Evolutionary conservation across 345 rosid genomes (phyloP).

Genomic region (Dipteronia dyeriana): DNA sequence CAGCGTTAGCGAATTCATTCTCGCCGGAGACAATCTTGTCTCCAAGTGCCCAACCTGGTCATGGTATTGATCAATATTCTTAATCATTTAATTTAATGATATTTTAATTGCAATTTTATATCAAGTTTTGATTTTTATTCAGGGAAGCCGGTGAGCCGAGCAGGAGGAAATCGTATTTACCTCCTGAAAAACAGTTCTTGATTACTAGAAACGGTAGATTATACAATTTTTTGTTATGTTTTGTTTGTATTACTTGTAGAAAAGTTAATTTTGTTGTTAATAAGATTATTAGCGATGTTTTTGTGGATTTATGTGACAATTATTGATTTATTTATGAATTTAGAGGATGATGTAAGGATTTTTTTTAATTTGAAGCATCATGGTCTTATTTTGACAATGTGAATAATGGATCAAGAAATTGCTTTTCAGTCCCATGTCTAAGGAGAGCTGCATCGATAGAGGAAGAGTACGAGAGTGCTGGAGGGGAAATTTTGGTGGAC

Average conservation of each 20-base stretch:
- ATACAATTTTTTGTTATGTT: neutral
- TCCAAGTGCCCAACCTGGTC: conserved; percentile 99
- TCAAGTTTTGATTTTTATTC: conserved; percentile 4
- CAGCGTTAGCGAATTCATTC: conserved; percentile 82
- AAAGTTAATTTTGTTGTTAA: neutral
- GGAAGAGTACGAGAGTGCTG: conserved; percentile 93
- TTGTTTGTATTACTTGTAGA: neutral
- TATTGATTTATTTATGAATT: neutral
- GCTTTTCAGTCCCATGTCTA: conserved; percentile 77
- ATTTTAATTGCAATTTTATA: neutral
- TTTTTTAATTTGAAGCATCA: too few relatives aligned
- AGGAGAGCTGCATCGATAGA: conserved; percentile 90
- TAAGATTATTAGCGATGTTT: neutral
- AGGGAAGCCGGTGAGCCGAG: conserved; percentile 98
- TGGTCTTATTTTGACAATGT: too few relatives aligned
- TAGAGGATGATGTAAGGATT: neutral
- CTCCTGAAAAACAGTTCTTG: conserved; percentile 84
- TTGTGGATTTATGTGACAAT: neutral
- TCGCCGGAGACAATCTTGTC: conserved; percentile 97
- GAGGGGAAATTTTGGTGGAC: conserved; percentile 93
- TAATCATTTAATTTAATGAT: neutral
- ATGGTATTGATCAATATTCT: conserved; percentile 47
- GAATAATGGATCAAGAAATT: conserved; percentile 7
- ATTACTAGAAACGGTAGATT: conserved; percentile 88
- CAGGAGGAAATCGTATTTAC: conserved; percentile 88